Conservation (phyloP, 2,329 filamentous ascomycete genomes). For the Emmonsiellopsis sp. region DNA sequence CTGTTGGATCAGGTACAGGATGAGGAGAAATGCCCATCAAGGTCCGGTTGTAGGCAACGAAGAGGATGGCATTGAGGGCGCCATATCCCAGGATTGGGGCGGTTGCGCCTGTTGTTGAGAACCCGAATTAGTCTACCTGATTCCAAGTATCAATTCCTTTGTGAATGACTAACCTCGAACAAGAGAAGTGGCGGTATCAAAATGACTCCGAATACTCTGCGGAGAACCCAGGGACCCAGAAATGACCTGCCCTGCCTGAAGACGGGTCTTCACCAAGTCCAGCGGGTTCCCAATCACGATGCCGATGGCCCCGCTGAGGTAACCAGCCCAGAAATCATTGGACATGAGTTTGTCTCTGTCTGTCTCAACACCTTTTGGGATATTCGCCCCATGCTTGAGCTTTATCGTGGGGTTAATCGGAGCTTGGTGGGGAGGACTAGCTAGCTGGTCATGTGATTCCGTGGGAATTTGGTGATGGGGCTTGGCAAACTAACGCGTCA, state of each 20-base stretch:
- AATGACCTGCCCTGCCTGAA: constrained; percentile 54
- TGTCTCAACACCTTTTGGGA: constrained; percentile 1
- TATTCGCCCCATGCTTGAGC: background rate
- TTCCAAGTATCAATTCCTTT: background rate
- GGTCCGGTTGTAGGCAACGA: constrained; percentile 83
- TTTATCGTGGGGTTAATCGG: background rate
- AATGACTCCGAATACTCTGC: constrained; percentile 19
- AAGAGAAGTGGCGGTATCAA: constrained; percentile 27
- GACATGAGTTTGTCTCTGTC: constrained; percentile 47
- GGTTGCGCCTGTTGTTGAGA: constrained; percentile 52
- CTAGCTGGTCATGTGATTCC: constrained; percentile 15
- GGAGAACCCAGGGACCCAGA: constrained; percentile 16
- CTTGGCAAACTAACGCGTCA: constrained; percentile 6
- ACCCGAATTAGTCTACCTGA: background rate
- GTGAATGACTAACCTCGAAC: constrained; percentile 25
- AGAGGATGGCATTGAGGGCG: constrained; percentile 80
- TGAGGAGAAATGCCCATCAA: constrained; percentile 48
- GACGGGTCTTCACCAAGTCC: constrained; percentile 66
- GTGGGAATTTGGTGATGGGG: constrained; percentile 13
- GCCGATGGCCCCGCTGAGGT: constrained; percentile 72
- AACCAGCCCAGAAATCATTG: constrained; percentile 89
- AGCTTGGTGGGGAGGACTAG: background rate
- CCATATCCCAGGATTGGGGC: constrained; percentile 85
- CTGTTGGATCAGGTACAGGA: constrained; percentile 33
- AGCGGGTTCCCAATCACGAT: constrained; percentile 86